phyloP scores from a whole-genome alignment of 2,329 filamentous ascomycete genomes.

The Fusarium sp. region DNA sequence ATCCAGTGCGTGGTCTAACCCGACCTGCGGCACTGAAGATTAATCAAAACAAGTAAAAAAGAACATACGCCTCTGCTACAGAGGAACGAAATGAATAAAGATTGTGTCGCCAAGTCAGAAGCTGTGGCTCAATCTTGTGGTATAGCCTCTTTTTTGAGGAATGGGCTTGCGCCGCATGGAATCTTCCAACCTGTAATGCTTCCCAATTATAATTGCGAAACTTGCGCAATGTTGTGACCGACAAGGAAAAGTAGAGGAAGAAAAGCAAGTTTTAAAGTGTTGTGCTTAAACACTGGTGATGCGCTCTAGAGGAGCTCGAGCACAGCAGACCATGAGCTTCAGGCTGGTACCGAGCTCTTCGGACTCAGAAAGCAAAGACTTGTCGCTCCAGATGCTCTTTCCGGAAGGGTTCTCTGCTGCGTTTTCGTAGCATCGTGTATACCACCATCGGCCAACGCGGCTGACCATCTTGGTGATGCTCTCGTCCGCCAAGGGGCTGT shows the following conservation, averaged over 20 bases:
- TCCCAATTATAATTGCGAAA: constrained; percentile 26
- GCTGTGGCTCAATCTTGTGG: constrained; percentile 15
- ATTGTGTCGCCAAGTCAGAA: constrained; percentile 4
- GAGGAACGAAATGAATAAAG: constrained; percentile 1
- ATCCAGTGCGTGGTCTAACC: constrained; percentile 45
- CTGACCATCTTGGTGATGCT: constrained; percentile 93
- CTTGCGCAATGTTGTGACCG: constrained; percentile 18
- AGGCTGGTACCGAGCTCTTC: constrained; percentile 88
- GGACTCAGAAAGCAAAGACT: constrained; percentile 81
- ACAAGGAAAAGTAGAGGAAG: constrained; percentile 28
- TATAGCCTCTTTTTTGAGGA: constrained; percentile 15
- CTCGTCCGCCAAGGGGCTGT: constrained; percentile 78
- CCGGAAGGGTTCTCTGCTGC: constrained; percentile 60
- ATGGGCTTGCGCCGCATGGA: constrained; percentile 42
- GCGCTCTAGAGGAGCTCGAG: constrained; percentile 76
- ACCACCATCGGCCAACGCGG: constrained; percentile 96
- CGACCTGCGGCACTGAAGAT: constrained; percentile 44
- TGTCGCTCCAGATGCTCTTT: constrained; percentile 81
- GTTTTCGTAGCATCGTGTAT: constrained; percentile 89
- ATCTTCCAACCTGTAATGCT: constrained; percentile 43
- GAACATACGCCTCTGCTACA: constrained; percentile 2
- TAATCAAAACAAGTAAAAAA: constrained; percentile 25
- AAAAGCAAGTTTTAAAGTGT: constrained; percentile 9
- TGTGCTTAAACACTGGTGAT: constrained; percentile 59
- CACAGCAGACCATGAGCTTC: constrained; percentile 91